Conservation (phyloP, 345 rosid species). For the Pelargonium nanum region DNA sequence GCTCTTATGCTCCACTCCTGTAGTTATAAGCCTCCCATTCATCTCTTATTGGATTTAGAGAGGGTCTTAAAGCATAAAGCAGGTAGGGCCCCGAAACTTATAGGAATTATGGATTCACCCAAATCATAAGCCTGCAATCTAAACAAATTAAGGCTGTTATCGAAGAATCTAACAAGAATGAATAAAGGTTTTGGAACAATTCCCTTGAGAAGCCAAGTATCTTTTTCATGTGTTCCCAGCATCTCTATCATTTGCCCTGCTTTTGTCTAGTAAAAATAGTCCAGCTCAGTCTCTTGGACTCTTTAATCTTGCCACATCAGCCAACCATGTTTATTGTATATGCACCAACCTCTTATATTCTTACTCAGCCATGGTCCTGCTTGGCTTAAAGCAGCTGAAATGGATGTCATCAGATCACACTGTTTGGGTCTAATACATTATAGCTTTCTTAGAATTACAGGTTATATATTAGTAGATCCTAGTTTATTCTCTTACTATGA, state of each 20-base stretch:
- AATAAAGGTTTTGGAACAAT: slow-evolving; percentile 42
- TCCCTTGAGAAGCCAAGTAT: slow-evolving; percentile 67
- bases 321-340: slow-evolving; percentile 26
- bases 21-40: slow-evolving; percentile 39
- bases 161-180: slow-evolving; percentile 61
- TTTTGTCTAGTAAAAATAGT: slow-evolving; percentile 33
- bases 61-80: slow-evolving; percentile 51
- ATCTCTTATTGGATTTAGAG: slow-evolving; percentile 38
- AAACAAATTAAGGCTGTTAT: slow-evolving; percentile 54
- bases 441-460: slow-evolving; percentile 13
- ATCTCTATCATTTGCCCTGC: slow-evolving; percentile 34
- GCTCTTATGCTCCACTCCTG: slow-evolving; percentile 42
- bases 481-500: background rate
- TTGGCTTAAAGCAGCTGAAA: slow-evolving; percentile 1
- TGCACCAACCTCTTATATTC: slow-evolving; percentile 12
- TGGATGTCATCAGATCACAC: slow-evolving; percentile 5
- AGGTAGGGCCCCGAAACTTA: slow-evolving; percentile 44
- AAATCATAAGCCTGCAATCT: slow-evolving; percentile 42
- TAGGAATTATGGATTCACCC: slow-evolving; percentile 54
- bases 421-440: slow-evolving; percentile 14
- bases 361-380: slow-evolving; percentile 1
- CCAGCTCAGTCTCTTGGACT: slow-evolving; percentile 22
- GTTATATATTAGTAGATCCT: slow-evolving; percentile 6
- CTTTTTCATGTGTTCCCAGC: slow-evolving; percentile 38
- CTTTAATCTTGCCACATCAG: slow-evolving; percentile 27